Evolutionary conservation across 1,139 yeast species (phyloP).

Genomic region (Taphrina confusa): DNA sequence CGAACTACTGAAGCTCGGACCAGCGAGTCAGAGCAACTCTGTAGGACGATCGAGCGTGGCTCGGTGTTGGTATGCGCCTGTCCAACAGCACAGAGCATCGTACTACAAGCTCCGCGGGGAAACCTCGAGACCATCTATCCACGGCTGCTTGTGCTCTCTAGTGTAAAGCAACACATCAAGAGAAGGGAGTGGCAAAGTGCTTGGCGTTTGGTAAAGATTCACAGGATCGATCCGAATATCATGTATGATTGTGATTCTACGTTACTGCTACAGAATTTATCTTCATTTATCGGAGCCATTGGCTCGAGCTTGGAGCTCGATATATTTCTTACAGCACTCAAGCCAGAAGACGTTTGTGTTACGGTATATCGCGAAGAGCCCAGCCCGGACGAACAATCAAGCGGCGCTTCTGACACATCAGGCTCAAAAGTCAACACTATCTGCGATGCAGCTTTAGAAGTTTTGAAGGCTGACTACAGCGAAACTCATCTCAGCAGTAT

Average conservation of each 20-base stretch:
- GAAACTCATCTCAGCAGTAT: slow-evolving; percentile 70
- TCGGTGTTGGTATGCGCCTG: slow-evolving; percentile 75
- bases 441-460: slow-evolving; percentile 67
- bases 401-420: too few relatives aligned
- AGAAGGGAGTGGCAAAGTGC: slow-evolving; percentile 65
- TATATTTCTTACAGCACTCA: slow-evolving; percentile 59
- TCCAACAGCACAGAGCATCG: slow-evolving; percentile 80
- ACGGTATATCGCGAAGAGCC: slow-evolving; percentile 71
- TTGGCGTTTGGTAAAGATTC: slow-evolving; percentile 79
- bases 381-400: background rate
- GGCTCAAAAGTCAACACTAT: slow-evolving; percentile 70
- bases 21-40: slow-evolving; percentile 58
- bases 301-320: slow-evolving; percentile 75
- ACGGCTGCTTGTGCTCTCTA: slow-evolving; percentile 83
- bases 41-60: slow-evolving; percentile 90
- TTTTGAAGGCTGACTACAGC: slow-evolving; percentile 57
- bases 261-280: slow-evolving; percentile 63
- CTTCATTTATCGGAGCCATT: slow-evolving; percentile 70
- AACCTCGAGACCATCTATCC: slow-evolving; percentile 93
- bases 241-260: slow-evolving; percentile 83
- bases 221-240: slow-evolving; percentile 86
- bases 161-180: slow-evolving; percentile 70
- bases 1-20: background rate
- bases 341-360: slow-evolving; percentile 77
- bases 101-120: slow-evolving; percentile 93